Evolutionary conservation across 768 basidiomycete genomes (phyloP), one percentile per base, ranked within the genome.

Genomic region (Russula olivacea): DNA sequence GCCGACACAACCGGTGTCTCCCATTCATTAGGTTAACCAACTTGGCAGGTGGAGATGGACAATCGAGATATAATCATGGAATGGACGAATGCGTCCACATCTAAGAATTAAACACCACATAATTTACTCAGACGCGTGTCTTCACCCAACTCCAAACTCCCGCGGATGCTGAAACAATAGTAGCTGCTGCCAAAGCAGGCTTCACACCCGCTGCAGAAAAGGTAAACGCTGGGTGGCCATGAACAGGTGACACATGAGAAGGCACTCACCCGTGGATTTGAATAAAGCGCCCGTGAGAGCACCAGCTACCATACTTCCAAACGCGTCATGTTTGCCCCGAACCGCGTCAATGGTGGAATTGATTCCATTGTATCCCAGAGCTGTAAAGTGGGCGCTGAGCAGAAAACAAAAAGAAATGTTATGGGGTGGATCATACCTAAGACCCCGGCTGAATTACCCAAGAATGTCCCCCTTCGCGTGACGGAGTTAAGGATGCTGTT

Each of bases 381-480:
- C 96, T 99, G 73, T 67, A 66, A 68, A 61, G 68, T 45, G 73
- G 50, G 74, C 73, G 68, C 71, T 72, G 75, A 64, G 71, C 71
- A 72, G 75, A 78, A 68, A 75, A 73, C 74, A 73, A 72, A 74
- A 71, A 72, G 71, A 72, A 70, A 66, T 69, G 74, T 65, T 69
- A 67, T 63, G 71, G 68, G 64, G 63, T 74, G 67, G 71, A 67
- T 73, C 83, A 91, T 75, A 98, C 97, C 97, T 66, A 98, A 80
- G 66, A 98, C 91, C 74, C 97, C 97, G 74, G 95, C 91, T 72
- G 93, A 97, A 80, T 98, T 99, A 71, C 94, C 97, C 76, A 97
- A 88, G 77, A 96, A 97, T 51, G 93, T 96, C 36, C 97, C 97
- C 77, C 97, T 84, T 77, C 96, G 81, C 65, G 97, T 98, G 74